These are phyloP conservation scores for Tolypocladium tropicale DNA, from an alignment of 2,329 filamentous ascomycete species.

Conservation along the genomic window DNA sequence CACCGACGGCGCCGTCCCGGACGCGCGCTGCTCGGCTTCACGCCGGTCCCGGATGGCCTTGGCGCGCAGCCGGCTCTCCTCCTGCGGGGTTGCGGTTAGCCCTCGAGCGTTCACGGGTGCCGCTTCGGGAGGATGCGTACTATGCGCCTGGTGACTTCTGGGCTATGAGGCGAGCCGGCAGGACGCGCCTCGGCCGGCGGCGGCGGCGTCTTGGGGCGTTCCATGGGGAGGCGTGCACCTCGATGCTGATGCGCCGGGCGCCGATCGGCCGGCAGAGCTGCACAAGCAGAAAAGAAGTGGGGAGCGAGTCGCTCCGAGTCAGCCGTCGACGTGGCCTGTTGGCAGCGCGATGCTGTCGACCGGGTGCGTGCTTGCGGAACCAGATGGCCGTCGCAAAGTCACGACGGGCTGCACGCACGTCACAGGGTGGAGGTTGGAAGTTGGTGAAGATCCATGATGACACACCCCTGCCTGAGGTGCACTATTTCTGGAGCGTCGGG, in stretches of 20 bases:
- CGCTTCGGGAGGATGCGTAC: conserved; percentile 24
- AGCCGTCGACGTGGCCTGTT: neutral
- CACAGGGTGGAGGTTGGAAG: neutral
- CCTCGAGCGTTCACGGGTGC: no score
- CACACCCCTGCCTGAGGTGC: neutral
- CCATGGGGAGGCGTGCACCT: conserved; percentile 24
- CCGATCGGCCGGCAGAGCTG: neutral
- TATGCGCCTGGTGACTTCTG: conserved; percentile 44
- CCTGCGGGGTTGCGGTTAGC: conserved; percentile 38
- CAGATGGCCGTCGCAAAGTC: neutral
- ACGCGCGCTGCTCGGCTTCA: conserved; percentile 49
- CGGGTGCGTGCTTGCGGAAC: neutral
- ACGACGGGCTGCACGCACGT: neutral
- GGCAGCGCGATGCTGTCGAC: neutral
- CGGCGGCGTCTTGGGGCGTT: conserved; percentile 36
- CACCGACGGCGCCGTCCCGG: conserved; percentile 28
- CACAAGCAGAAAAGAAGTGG: neutral
- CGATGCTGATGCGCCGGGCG: neutral
- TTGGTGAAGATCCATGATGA: no score
- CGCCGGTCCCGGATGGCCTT: conserved; percentile 74
- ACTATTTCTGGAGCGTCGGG: neutral
- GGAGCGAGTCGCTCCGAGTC: neutral
- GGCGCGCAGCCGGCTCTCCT: conserved; percentile 77
- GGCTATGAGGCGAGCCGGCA: conserved; percentile 37
- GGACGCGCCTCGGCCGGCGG: conserved; percentile 21